These are phyloP conservation scores for Fusarium bulbicola DNA, from an alignment of 2,329 filamentous ascomycete species.

Conservation along the genomic window DNA sequence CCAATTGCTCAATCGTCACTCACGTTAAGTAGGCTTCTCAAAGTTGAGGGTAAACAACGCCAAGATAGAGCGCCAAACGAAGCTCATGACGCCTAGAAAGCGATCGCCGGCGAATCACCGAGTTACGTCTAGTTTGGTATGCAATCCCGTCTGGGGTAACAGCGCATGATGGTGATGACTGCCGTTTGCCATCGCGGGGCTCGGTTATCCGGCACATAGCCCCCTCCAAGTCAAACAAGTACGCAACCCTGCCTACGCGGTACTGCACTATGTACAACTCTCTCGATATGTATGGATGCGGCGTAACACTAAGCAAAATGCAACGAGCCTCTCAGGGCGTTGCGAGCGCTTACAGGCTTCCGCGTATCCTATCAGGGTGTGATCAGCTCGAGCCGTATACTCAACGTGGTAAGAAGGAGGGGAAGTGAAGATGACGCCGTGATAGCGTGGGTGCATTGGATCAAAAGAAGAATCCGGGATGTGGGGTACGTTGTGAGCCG, in stretches of 20 bases:
- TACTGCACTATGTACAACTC: too few species aligned
- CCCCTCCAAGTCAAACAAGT: background rate
- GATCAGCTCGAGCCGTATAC: background rate
- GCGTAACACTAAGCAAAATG: background rate
- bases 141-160: constrained; percentile 19
- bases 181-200: constrained; percentile 22
- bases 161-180: constrained; percentile 6
- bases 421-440: background rate
- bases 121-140: constrained; percentile 14
- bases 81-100: constrained; percentile 24
- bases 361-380: background rate
- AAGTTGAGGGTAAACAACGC: background rate
- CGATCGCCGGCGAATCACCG: constrained; percentile 31
- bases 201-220: constrained; percentile 32
- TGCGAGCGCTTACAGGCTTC: background rate
- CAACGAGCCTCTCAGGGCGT: background rate
- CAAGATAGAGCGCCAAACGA: background rate
- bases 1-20: background rate
- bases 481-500: background rate
- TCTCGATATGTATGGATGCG: background rate
- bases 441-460: background rate
- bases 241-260: background rate
- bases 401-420: background rate
- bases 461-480: background rate
- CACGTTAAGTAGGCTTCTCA: constrained; percentile 14